These are phyloP conservation scores for Cyclotella baltica DNA, from an alignment of 108 stramenopile genomes.

Conservation along the genomic window DNA sequence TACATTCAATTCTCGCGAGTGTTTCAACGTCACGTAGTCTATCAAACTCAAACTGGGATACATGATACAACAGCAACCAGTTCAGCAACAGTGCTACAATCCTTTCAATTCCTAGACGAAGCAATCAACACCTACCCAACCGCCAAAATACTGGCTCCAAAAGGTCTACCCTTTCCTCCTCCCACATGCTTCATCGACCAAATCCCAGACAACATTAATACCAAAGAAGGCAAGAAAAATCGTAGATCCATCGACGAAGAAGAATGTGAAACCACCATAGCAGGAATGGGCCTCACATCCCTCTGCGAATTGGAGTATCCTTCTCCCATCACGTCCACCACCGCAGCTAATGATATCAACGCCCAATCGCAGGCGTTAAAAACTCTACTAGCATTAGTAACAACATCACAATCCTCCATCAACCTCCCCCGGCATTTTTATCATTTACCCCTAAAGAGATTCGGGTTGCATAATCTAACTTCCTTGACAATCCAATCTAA, in stretches of 20 bases:
- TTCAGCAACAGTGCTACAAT: conserved; percentile 36
- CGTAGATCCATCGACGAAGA: conserved; percentile 17
- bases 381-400: conserved; percentile 25
- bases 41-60: background rate
- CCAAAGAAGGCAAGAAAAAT: background rate
- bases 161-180: conserved; percentile 50
- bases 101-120: conserved; percentile 62
- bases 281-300: conserved; percentile 42
- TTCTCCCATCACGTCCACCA: background rate
- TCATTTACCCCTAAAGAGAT: conserved; percentile 25
- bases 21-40: background rate
- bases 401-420: background rate
- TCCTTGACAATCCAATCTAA: conserved; percentile 20
- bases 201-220: background rate
- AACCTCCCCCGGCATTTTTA: conserved; percentile 46
- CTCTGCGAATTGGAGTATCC: conserved; percentile 37
- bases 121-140: conserved; percentile 48
- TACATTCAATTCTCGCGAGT: conserved; percentile 57
- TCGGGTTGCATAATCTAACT: conserved; percentile 31
- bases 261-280: conserved; percentile 46
- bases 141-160: conserved; percentile 37
- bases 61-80: background rate
- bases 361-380: conserved; percentile 2
- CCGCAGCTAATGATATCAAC: background rate
- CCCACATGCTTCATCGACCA: conserved; percentile 57